These are phyloP conservation scores for Musa beccarii DNA, from an alignment of 176 grass and related monocot species.

Conservation along the genomic window DNA sequence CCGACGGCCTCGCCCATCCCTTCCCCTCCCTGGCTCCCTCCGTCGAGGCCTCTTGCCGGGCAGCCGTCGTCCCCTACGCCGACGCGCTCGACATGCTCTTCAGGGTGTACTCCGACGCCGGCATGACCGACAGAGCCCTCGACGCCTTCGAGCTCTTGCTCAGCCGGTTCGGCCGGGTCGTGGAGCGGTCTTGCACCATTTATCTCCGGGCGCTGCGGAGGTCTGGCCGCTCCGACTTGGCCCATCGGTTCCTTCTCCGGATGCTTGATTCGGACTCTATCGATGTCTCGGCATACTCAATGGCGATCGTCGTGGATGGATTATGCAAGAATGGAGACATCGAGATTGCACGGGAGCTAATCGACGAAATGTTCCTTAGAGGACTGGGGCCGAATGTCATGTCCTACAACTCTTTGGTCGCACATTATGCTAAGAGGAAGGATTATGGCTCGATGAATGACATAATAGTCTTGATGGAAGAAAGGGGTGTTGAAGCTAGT, in stretches of 20 bases:
- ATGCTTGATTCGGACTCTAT: slow-evolving; percentile 21
- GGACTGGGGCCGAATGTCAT: slow-evolving; percentile 35
- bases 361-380: slow-evolving; percentile 49
- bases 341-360: slow-evolving; percentile 25
- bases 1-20: slow-evolving; percentile 24
- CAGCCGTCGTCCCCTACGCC: slow-evolving; percentile 12
- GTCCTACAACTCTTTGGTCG: slow-evolving; percentile 68
- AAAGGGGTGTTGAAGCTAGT: slow-evolving; percentile 23
- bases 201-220: slow-evolving; percentile 59
- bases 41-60: slow-evolving; percentile 29
- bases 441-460: slow-evolving; percentile 24
- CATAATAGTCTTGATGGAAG: slow-evolving; percentile 29
- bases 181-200: slow-evolving; percentile 52
- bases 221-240: slow-evolving; percentile 30
- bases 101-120: slow-evolving; percentile 55
- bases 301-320: slow-evolving; percentile 33
- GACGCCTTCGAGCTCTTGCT: slow-evolving; percentile 45
- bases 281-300: slow-evolving; percentile 35
- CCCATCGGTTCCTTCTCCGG: slow-evolving; percentile 30
- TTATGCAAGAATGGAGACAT: slow-evolving; percentile 50
- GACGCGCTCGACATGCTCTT: slow-evolving; percentile 74
- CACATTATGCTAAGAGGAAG: slow-evolving; percentile 32
- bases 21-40: slow-evolving; percentile 39
- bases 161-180: slow-evolving; percentile 48
- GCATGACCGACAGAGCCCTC: slow-evolving; percentile 24